Evolutionary conservation across 2,329 filamentous ascomycete species (phyloP), one percentile per base, ranked within the genome.

Genomic region (Akanthomyces muscarius): DNA sequence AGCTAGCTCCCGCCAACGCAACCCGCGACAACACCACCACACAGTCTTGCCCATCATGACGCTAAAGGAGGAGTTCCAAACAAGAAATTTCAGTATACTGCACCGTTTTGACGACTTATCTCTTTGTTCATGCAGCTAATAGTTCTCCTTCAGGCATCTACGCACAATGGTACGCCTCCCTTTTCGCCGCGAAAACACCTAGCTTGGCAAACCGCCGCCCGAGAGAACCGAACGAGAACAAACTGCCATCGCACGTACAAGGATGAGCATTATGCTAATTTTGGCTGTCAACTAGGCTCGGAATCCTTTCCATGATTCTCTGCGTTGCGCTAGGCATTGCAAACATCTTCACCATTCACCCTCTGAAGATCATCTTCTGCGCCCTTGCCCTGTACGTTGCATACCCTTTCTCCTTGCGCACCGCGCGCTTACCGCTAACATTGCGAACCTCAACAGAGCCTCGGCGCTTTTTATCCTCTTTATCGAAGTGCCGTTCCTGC

Each of bases 401-500:
- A 56, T 36, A 44, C 14, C 50, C 6, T 33, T 56, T 25, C 60
- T 38, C 11, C 25, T 42, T 58, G 5, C 18, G 7, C 55, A 30
- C 38, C 11, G 28, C 36, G 38, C 50, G n/a, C 28, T 48, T 41
- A n/a, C 16, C 10, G 28, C 48, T 36, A 51, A 61, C 28, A 16
- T 47, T 44, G 50, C 33, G 23, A 41, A 18, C 5, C 4, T 36
- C 4, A 21, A 33, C 68, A 94, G 91, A 51, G 80, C 83, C 65
- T 92, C 83, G 56, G 83, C 87, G 16, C 86, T 92, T 70, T 71
- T 93, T 69, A 89, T 95, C 72, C 80, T 95, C 72, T 95, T 95
- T 78, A 83, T 94, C 73, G 91, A 99, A 77, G 89, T 99, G 21
- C 95, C 95, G 33, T 88, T 98, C 64, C 90, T 99, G 63, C 88